phyloP scores from a whole-genome alignment of 768 basidiomycete species.

The Rickenella mellea region DNA sequence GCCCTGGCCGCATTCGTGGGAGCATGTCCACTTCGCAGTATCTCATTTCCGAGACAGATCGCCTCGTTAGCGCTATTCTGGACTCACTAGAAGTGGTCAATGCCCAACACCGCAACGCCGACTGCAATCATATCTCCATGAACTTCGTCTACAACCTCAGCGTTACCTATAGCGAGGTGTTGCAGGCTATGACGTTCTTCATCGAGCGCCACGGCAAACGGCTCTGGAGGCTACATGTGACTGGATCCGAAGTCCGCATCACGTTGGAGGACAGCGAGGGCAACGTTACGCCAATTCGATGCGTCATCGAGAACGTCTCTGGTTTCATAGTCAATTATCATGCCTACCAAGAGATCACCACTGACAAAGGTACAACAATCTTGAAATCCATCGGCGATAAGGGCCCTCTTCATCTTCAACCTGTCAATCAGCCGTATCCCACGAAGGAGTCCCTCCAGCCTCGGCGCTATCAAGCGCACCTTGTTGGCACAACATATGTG shows the following conservation, averaged over 20 bases:
- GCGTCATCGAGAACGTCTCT: constrained; percentile 96
- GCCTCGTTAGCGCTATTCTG: constrained; percentile 86
- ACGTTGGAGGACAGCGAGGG: constrained; percentile 91
- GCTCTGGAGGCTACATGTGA: constrained; percentile 96
- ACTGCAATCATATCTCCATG: constrained; percentile 98
- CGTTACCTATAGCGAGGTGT: constrained; percentile 93
- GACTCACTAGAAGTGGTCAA: constrained; percentile 93
- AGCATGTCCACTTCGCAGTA: constrained; percentile 95
- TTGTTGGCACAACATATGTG: constrained; percentile 96
- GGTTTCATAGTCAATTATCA: constrained; percentile 99
- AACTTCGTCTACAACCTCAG: constrained; percentile 97
- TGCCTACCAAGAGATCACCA: constrained; percentile 95
- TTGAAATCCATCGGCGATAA: constrained; percentile 98
- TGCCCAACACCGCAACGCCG: constrained; percentile 82
- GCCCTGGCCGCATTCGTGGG: constrained; percentile 88
- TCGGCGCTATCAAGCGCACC: constrained; percentile 97
- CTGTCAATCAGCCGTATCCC: constrained; percentile 86
- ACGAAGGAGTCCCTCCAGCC: constrained; percentile 98
- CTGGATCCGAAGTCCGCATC: constrained; percentile 94
- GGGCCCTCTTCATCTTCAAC: constrained; percentile 92
- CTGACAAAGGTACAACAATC: constrained; percentile 91
- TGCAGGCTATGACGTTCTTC: constrained; percentile 96
- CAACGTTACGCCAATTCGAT: constrained; percentile 91
- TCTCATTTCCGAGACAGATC: constrained; percentile 96
- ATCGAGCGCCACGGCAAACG: constrained; percentile 98